These are phyloP conservation scores for Euphorbia peplus DNA, from an alignment of 345 rosid species.

Conservation along the genomic window DNA sequence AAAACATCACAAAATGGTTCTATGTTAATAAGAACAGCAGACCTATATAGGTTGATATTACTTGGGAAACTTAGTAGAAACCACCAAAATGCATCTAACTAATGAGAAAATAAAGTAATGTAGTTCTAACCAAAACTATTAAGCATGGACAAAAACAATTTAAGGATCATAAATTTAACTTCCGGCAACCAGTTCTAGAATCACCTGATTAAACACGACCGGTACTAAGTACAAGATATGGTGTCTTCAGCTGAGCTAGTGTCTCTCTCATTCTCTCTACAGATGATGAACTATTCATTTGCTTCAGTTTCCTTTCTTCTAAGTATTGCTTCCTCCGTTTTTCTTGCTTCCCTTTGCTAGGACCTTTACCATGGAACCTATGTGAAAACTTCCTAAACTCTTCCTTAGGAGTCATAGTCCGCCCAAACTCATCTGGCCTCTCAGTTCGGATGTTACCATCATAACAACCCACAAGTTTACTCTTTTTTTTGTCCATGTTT, in stretches of 20 bases:
- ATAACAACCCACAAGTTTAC: constrained; percentile 83
- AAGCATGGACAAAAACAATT: no score
- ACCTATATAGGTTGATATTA: no score
- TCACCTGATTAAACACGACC: constrained; percentile 95
- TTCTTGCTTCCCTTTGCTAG: constrained; percentile 98
- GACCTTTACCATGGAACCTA: constrained; percentile 96
- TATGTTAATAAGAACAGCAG: no score
- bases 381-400: constrained; percentile 81
- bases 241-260: constrained; percentile 77
- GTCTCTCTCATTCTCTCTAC: constrained; percentile 96
- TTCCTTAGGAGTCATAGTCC: constrained; percentile 89
- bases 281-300: constrained; percentile 95
- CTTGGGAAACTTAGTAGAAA: no score
- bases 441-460: constrained; percentile 67
- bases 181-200: no score
- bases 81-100: no score
- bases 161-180: no score
- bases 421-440: constrained; percentile 93
- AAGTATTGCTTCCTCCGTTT: constrained; percentile 85
- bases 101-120: no score
- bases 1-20: no score
- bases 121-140: no score
- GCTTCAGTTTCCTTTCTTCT: constrained; percentile 91
- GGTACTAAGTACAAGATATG: constrained; percentile 94
- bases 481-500: constrained; percentile 98